Evolutionary conservation across 345 rosid genomes (phyloP).

Genomic region (Raphanus sativus): DNA sequence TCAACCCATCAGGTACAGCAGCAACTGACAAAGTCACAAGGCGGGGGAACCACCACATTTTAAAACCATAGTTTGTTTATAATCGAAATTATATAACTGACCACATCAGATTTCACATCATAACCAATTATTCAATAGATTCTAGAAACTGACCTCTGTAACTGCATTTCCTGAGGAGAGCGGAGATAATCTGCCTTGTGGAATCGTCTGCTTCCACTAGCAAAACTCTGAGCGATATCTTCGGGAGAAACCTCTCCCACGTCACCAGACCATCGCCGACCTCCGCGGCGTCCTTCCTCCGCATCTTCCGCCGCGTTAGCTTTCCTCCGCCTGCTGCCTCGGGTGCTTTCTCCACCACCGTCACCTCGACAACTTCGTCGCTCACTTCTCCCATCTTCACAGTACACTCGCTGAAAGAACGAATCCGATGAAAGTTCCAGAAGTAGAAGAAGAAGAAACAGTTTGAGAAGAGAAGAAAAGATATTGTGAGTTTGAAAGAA

Average conservation of each 20-base stretch:
- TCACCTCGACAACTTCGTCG: constrained; percentile 41
- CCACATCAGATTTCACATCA: background rate
- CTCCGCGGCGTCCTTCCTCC: constrained; percentile 30
- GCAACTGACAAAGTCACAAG: constrained; percentile 48
- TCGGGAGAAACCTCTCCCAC: constrained; percentile 76
- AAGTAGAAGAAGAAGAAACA: background rate
- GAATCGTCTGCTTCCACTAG: constrained; percentile 95
- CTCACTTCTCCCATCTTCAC: constrained; percentile 48
- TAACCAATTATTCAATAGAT: background rate
- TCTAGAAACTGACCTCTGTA: constrained; percentile 62
- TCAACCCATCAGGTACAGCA: constrained; percentile 81
- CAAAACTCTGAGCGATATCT: constrained; percentile 66
- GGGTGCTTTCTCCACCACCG: constrained; percentile 20
- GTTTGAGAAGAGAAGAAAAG: constrained; percentile 3
- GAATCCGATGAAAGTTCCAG: constrained; percentile 13
- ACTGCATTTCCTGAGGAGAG: constrained; percentile 83
- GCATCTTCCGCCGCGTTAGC: constrained; percentile 32
- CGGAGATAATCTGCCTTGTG: constrained; percentile 81
- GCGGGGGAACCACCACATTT: background rate
- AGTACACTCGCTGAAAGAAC: background rate
- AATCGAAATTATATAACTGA: background rate
- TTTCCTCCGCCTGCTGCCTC: constrained; percentile 19
- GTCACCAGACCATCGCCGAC: constrained; percentile 45
- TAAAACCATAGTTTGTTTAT: background rate
- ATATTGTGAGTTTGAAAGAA: constrained; percentile 8